A percentile compares a stretch with the other conserved stretches of the same genome.
Conservation (phyloP, 2,329 filamentous ascomycete species). For the Penicillium sumatraense region DNA sequence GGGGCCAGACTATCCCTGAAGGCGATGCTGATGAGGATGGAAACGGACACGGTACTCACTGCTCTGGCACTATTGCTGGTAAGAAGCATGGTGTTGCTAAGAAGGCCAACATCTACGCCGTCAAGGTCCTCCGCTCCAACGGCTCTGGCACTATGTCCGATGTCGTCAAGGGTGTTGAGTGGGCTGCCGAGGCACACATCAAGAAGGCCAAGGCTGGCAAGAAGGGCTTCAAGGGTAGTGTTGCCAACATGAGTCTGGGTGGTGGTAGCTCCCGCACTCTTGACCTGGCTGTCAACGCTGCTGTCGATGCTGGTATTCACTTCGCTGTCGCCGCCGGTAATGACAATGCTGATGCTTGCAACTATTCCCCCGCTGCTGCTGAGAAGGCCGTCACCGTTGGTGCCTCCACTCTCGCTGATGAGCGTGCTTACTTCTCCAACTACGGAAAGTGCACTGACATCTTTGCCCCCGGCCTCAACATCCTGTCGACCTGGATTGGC, state of each 20-base stretch:
- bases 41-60: constrained; percentile 98
- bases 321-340: constrained; percentile 98
- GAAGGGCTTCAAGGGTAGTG: constrained; percentile 98
- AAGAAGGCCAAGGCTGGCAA: constrained; percentile 78
- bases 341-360: constrained; percentile 98
- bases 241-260: constrained; percentile 99
- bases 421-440: constrained; percentile 99
- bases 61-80: constrained; percentile 95
- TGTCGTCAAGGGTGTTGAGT: constrained; percentile 98
- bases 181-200: constrained; percentile 78
- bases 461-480: constrained; percentile 96
- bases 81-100: constrained; percentile 99
- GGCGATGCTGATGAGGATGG: constrained; percentile 88
- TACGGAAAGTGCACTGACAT: constrained; percentile 99
- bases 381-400: constrained; percentile 92
- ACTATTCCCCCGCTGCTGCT: constrained; percentile 96
- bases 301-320: constrained; percentile 88
- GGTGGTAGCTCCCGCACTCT: constrained; percentile 94
- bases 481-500: constrained; percentile 97
- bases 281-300: constrained; percentile 90
- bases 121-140: constrained; percentile 98
- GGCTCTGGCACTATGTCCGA: constrained; percentile 98
- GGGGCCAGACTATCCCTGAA: constrained; percentile 93
- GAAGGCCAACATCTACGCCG: constrained; percentile 94
- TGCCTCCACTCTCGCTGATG: constrained; percentile 89